These are phyloP conservation scores for Clarireedia paspali DNA, from an alignment of 2,329 filamentous ascomycete species.

Conservation along the genomic window DNA sequence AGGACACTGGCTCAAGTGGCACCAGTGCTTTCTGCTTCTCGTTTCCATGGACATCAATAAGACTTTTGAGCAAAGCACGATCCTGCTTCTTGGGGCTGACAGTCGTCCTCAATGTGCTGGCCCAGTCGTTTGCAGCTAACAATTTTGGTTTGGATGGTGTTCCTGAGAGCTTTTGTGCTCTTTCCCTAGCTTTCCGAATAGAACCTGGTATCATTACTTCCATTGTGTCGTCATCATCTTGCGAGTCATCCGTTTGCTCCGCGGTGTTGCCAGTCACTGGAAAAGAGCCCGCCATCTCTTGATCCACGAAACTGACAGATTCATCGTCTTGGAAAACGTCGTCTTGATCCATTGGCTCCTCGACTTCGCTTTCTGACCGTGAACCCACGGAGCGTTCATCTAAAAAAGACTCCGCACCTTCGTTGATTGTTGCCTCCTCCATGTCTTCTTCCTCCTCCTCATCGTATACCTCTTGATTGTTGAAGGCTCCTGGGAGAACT, in stretches of 20 bases:
- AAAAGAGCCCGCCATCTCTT: conserved; percentile 73
- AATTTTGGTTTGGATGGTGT: conserved; percentile 54
- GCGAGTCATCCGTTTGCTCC: conserved; percentile 57
- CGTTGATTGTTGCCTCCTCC: conserved; percentile 34
- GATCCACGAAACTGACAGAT: conserved; percentile 66
- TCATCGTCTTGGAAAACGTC: conserved; percentile 62
- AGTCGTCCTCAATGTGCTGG: conserved; percentile 85
- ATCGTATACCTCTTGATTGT: conserved; percentile 48
- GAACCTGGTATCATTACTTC: conserved; percentile 45
- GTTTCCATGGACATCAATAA: conserved; percentile 30
- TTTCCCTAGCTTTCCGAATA: conserved; percentile 55
- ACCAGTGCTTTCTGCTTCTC: conserved; percentile 43
- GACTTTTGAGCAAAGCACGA: conserved; percentile 58
- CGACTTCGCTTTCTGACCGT: conserved; percentile 47
- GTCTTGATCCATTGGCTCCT: conserved; percentile 53
- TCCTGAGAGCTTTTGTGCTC: conserved; percentile 51
- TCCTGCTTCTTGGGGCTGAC: conserved; percentile 92
- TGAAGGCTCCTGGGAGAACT: conserved; percentile 74
- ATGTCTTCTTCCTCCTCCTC: conserved; percentile 47
- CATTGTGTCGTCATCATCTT: conserved; percentile 35
- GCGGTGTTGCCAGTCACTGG: conserved; percentile 65
- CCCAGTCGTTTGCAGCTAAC: conserved; percentile 72
- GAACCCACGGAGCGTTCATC: conserved; percentile 83
- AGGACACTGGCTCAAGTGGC: conserved; percentile 35
- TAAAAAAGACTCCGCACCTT: conserved; percentile 73